These are phyloP conservation scores for Lolium perenne DNA, from an alignment of 176 grass and related monocot species.

Conservation along the genomic window DNA sequence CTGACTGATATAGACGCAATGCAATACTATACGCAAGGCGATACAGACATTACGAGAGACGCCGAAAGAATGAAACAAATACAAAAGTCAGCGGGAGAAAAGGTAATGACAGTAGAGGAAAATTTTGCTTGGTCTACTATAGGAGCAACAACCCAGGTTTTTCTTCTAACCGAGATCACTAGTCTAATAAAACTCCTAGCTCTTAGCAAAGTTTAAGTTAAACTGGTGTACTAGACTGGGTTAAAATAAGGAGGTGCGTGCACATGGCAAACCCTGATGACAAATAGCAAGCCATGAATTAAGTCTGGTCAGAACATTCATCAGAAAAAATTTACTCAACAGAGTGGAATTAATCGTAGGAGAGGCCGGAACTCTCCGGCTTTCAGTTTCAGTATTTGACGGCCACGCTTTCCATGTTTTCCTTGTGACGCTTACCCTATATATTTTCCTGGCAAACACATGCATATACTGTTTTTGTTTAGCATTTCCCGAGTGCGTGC, in stretches of 20 bases:
- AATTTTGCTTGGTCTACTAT: constrained; percentile 33
- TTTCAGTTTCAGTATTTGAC: background rate
- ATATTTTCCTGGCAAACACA: too few species aligned
- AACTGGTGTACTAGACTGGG: background rate
- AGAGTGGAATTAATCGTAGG: background rate
- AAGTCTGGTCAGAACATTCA: background rate
- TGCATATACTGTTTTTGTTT: too few species aligned
- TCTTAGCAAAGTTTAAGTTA: background rate
- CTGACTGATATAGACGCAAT: background rate
- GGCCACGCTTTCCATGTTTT: background rate
- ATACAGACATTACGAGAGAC: background rate
- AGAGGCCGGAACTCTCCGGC: background rate
- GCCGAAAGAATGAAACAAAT: background rate
- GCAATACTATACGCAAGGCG: too few species aligned
- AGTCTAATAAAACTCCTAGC: background rate
- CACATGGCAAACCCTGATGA: background rate
- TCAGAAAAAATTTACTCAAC: background rate
- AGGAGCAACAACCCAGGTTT: constrained; percentile 23
- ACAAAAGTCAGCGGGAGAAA: too few species aligned
- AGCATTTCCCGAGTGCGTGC: too few species aligned
- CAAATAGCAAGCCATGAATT: background rate
- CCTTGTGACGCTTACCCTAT: too few species aligned
- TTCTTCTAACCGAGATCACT: background rate
- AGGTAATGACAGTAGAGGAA: background rate
- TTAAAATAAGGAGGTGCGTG: background rate